Conservation (phyloP, 352 stramenopile genomes). For the Globisporangium parvum region DNA sequence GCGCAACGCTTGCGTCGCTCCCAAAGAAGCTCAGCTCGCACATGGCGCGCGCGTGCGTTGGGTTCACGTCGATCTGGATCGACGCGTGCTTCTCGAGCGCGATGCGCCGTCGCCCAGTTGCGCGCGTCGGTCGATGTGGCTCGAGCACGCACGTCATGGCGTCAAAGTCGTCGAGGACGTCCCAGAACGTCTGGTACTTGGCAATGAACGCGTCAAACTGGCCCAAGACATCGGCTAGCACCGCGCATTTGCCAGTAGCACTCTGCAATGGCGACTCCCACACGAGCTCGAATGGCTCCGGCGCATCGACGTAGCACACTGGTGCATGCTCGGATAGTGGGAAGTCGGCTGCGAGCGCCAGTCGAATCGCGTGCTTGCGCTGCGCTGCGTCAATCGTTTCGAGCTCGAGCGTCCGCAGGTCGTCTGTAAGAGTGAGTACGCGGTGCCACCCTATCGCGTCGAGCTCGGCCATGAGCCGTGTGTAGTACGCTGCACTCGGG, state of each 20-base stretch:
- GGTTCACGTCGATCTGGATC: constrained; percentile 65
- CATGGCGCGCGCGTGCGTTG: constrained; percentile 28
- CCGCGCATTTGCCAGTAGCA: background rate
- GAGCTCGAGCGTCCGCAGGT: constrained; percentile 51
- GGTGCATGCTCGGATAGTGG: constrained; percentile 17
- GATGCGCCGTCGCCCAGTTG: constrained; percentile 52
- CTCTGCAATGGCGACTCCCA: background rate
- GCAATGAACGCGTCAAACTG: constrained; percentile 55
- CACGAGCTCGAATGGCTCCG: constrained; percentile 31
- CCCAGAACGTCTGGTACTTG: constrained; percentile 75
- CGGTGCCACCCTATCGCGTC: constrained; percentile 54
- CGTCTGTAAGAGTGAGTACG: constrained; percentile 48
- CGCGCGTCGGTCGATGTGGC: constrained; percentile 56
- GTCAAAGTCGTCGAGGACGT: constrained; percentile 71
- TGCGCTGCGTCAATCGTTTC: constrained; percentile 28
- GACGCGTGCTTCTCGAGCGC: constrained; percentile 65
- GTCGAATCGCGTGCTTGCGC: constrained; percentile 36
- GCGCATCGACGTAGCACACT: constrained; percentile 44
- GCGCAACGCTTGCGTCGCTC: constrained; percentile 43
- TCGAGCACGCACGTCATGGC: constrained; percentile 69
- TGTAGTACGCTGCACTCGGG: constrained; percentile 53
- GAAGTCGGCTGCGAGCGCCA: constrained; percentile 41
- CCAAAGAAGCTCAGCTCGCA: constrained; percentile 76
- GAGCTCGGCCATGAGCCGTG: constrained; percentile 50
- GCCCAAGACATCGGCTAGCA: constrained; percentile 19